A percentile compares a stretch with the other conserved stretches of the same genome.
Conservation (phyloP, 768 basidiomycete species). For the Kwoniella mangroviensis region DNA sequence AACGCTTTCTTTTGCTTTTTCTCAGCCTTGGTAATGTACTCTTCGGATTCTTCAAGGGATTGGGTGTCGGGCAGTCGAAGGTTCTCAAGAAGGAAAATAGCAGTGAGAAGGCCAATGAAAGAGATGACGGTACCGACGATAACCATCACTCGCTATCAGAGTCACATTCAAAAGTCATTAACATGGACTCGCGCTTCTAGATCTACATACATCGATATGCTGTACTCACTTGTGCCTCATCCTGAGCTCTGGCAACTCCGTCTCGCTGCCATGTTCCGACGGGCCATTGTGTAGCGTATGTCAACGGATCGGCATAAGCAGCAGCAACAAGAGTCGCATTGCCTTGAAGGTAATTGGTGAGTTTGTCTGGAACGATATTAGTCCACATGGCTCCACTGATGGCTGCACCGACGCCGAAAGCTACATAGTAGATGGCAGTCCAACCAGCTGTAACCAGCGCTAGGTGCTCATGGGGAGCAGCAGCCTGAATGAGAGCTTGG, state of each 20-base stretch:
- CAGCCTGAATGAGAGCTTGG: constrained; percentile 42
- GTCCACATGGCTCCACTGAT: constrained; percentile 57
- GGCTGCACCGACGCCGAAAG: constrained; percentile 47
- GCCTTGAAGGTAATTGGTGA: constrained; percentile 39
- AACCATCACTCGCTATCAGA: constrained; percentile 37
- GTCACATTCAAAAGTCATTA: no score
- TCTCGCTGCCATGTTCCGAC: constrained; percentile 42
- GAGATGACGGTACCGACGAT: constrained; percentile 41
- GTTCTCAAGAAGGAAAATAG: constrained; percentile 42
- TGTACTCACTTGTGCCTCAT: constrained; percentile 51
- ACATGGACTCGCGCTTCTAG: no score
- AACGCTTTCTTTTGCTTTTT: constrained; percentile 22
- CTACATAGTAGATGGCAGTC: constrained; percentile 51
- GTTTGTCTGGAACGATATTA: constrained; percentile 48
- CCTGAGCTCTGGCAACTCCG: constrained; percentile 53
- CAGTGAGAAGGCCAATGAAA: constrained; percentile 23
- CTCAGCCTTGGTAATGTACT: constrained; percentile 10
- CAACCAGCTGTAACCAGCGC: constrained; percentile 48
- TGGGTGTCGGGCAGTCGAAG: constrained; percentile 35
- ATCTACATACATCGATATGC: neutral
- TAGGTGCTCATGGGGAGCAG: constrained; percentile 41
- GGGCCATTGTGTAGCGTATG: constrained; percentile 37
- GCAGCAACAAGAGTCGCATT: constrained; percentile 41
- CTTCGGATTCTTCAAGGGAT: constrained; percentile 39
- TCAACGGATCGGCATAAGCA: constrained; percentile 51